Evolutionary conservation across 371 early-diverging fungal species (phyloP).

Genomic region (Apophysomyces elegans): DNA sequence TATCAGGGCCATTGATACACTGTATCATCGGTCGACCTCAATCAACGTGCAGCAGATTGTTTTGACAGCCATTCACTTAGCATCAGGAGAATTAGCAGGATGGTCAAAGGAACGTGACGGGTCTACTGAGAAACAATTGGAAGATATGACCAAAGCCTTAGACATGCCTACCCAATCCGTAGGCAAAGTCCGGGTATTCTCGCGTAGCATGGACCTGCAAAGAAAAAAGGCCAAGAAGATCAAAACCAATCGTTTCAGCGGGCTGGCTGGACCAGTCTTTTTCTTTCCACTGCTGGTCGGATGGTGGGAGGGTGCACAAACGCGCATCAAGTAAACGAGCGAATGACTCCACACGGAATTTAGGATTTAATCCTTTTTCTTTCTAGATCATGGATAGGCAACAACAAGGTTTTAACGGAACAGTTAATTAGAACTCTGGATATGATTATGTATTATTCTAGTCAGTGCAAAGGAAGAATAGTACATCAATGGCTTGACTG

Average conservation of each 20-base stretch:
- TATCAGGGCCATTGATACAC: slow-evolving; percentile 35
- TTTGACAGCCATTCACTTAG: slow-evolving; percentile 33
- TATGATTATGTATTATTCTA: slow-evolving; percentile 48
- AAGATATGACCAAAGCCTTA: neutral
- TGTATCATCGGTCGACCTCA: slow-evolving; percentile 47
- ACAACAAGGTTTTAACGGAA: slow-evolving; percentile 34
- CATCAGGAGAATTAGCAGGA: slow-evolving; percentile 47
- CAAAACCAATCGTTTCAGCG: slow-evolving; percentile 35
- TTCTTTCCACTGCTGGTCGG: slow-evolving; percentile 53
- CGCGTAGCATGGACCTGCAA: slow-evolving; percentile 37
- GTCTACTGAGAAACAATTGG: slow-evolving; percentile 10
- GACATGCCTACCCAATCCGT: slow-evolving; percentile 13
- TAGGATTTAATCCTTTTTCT: neutral
- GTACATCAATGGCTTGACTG: neutral
- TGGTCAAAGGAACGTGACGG: slow-evolving; percentile 21
- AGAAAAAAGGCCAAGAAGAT: slow-evolving; percentile 20
- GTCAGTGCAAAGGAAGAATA: slow-evolving; percentile 28
- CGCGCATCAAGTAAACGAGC: slow-evolving; percentile 32
- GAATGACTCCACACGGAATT: neutral
- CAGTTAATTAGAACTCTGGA: slow-evolving; percentile 50
- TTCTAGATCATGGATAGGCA: slow-evolving; percentile 42
- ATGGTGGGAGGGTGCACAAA: slow-evolving; percentile 55
- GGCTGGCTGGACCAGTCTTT: slow-evolving; percentile 43
- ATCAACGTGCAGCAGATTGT: slow-evolving; percentile 32
- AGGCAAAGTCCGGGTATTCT: slow-evolving; percentile 39